Percentiles rank a stretch among this genome's conserved stretches.
These are phyloP conservation scores for Dothideomycetidae sp. DNA, from an alignment of 2,329 filamentous ascomycete genomes.

Conservation along the genomic window DNA sequence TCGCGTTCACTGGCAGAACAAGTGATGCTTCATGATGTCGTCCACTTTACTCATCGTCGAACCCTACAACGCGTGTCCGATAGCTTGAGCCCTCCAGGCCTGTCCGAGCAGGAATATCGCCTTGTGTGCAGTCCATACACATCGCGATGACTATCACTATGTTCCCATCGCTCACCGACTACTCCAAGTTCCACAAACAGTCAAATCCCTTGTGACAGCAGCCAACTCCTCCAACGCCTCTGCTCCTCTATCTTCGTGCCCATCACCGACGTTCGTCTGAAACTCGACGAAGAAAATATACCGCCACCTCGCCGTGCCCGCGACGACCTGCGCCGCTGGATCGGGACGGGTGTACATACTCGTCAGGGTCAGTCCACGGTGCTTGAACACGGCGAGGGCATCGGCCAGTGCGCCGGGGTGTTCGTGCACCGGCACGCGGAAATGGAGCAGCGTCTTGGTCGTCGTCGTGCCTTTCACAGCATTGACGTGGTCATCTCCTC, in stretches of 20 bases:
- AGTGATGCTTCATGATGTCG: too few relatives aligned
- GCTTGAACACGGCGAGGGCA: slow-evolving; percentile 64
- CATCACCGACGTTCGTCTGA: slow-evolving; percentile 34
- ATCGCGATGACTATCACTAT: slow-evolving; percentile 1
- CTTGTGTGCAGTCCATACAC: too few relatives aligned
- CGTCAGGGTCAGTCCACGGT: slow-evolving; percentile 63
- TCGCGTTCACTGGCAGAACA: too few relatives aligned
- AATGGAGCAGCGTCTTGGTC: slow-evolving; percentile 47
- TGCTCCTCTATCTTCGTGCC: slow-evolving; percentile 34
- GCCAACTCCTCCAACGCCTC: slow-evolving; percentile 45
- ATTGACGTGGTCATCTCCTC: not conserved
- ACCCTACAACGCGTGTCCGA: too few relatives aligned
- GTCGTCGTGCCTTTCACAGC: not conserved
- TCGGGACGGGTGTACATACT: slow-evolving; percentile 82
- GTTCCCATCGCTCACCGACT: slow-evolving; percentile 1
- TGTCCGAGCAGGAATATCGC: too few relatives aligned
- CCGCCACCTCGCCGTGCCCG: slow-evolving; percentile 43
- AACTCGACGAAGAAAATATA: slow-evolving; percentile 96
- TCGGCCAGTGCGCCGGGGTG: slow-evolving; percentile 71
- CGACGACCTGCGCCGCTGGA: slow-evolving; percentile 36
- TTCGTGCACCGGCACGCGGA: slow-evolving; percentile 59
- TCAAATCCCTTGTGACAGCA: slow-evolving; percentile 44
- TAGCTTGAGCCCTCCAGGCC: too few relatives aligned
- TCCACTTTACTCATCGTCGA: too few relatives aligned
- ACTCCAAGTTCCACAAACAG: slow-evolving; percentile 35